Base-by-base conservation (phyloP, 2,329 filamentous ascomycete species). In the Cordyceps pruinosa region DNA sequence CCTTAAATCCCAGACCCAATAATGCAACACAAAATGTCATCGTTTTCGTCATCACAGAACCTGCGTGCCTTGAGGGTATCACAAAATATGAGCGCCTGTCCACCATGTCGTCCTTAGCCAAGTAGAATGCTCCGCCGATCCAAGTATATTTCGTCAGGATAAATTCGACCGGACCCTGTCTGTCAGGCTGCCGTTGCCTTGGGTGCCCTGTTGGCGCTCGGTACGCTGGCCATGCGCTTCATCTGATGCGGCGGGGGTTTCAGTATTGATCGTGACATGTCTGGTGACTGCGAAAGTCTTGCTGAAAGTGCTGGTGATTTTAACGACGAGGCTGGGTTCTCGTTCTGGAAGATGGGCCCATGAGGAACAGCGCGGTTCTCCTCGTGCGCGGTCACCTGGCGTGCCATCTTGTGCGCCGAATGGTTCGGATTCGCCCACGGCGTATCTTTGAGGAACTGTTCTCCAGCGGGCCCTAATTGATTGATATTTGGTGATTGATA, bases 351-450 rank as follows among this genome's bases (percentile, higher is more conserved):
- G 13, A 50, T 50, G n/a, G 54, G 54, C 9, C 54, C 54, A 17
- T 49, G 54, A 19, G 54, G 54, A n/a, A 56, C 46, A 13, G 30
- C 35, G 19, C 54, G 54, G 28, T 17, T 56, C 26, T 49, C 54
- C 19, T 59, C 52, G 5, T 56, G 41, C 44, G 57, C 45, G 44
- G 48, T 60, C 35, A 39, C 72, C 60, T 59, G 72, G 62, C 74
- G 71, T 42, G 73, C 70, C 54, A 75, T 69, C 61, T 82, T 80
- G 67, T 90, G 86, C 10, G 84, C 59, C n/a, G 87, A 85, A 67
- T 90, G 87, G 63, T 93, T 89, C 19, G 91, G 90, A 68, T 96
- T 96, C 35, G 91, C 90, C 92, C 92, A 97, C 1, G 91, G 88
- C 5, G 89, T 96, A 63, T 93, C 87, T 66, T 95, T 89, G 56